These are phyloP conservation scores for Bipolaris oryzae DNA, from an alignment of 2,329 filamentous ascomycete genomes.

Conservation along the genomic window DNA sequence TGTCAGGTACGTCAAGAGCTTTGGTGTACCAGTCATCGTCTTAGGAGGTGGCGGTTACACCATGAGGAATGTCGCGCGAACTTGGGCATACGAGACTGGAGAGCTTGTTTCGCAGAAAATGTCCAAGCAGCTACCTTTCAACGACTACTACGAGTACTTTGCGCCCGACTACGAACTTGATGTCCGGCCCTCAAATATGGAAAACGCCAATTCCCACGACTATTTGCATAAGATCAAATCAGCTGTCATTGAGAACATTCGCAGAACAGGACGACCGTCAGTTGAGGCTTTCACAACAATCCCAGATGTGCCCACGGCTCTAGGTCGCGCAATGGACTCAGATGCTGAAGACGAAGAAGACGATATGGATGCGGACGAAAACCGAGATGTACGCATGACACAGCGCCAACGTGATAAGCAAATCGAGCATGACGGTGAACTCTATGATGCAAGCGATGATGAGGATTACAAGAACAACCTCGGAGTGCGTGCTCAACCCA, in stretches of 20 bases:
- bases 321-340: conserved; percentile 65
- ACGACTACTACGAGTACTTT: conserved; percentile 91
- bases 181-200: conserved; percentile 73
- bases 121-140: conserved; percentile 84
- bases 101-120: conserved; percentile 84
- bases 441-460: conserved; percentile 77
- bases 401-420: conserved; percentile 82
- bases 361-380: conserved; percentile 81
- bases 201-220: conserved; percentile 71
- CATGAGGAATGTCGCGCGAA: conserved; percentile 68
- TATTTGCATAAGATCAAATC: conserved; percentile 71
- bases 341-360: conserved; percentile 68
- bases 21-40: conserved; percentile 68
- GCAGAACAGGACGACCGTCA: conserved; percentile 66
- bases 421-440: conserved; percentile 76
- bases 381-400: conserved; percentile 81
- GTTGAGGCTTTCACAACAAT: conserved; percentile 58
- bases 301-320: conserved; percentile 56
- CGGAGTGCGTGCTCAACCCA: conserved; percentile 67
- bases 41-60: conserved; percentile 73
- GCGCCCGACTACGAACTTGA: conserved; percentile 73
- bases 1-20: conserved; percentile 71
- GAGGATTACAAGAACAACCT: conserved; percentile 78
- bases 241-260: conserved; percentile 70
- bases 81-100: conserved; percentile 72